phyloP scores from a whole-genome alignment of 2,329 filamentous ascomycete genomes.

The Cladobotryum mycophilum region DNA sequence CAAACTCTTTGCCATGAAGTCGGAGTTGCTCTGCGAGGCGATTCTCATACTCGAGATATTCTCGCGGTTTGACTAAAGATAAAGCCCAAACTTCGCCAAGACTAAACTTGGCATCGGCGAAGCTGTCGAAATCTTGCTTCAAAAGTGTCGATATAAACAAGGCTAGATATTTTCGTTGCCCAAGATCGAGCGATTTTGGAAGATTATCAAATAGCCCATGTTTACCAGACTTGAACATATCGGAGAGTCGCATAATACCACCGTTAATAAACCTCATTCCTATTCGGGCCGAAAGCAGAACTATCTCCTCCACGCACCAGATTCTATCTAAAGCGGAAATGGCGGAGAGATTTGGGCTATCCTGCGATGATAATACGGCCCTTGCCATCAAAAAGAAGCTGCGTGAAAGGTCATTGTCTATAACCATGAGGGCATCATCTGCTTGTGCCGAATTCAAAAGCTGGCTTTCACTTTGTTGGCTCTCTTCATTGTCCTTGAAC shows the following conservation, averaged over 20 bases:
- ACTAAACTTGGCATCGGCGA: constrained; percentile 39
- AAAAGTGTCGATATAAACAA: constrained; percentile 48
- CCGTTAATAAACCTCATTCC: constrained; percentile 39
- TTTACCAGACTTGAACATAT: constrained; percentile 41
- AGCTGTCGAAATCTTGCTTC: constrained; percentile 40
- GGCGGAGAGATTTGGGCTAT: constrained; percentile 11
- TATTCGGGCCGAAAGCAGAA: constrained; percentile 41
- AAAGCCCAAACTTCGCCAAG: constrained; percentile 48
- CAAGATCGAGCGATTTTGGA: constrained; percentile 32
- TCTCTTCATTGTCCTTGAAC: constrained; percentile 32
- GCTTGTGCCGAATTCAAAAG: constrained; percentile 33
- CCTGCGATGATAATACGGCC: constrained; percentile 25
- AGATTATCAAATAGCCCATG: constrained; percentile 44
- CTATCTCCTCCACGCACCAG: constrained; percentile 38
- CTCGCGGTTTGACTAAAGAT: constrained; percentile 44
- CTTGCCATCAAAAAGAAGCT: constrained; percentile 44
- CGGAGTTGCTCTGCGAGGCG: constrained; percentile 42
- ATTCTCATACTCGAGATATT: constrained; percentile 42
- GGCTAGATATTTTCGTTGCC: constrained; percentile 39
- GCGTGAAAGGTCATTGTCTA: constrained; percentile 44
- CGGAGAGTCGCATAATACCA: constrained; percentile 37
- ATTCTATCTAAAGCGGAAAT: constrained; percentile 17
- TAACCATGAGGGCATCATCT: constrained; percentile 41
- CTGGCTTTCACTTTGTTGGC: constrained; percentile 32
- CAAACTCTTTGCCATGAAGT: constrained; percentile 35